Percentiles rank a stretch among this genome's conserved stretches.
Evolutionary conservation across 305 asterid genomes (phyloP).

Genomic region (Rubia tinctorum): DNA sequence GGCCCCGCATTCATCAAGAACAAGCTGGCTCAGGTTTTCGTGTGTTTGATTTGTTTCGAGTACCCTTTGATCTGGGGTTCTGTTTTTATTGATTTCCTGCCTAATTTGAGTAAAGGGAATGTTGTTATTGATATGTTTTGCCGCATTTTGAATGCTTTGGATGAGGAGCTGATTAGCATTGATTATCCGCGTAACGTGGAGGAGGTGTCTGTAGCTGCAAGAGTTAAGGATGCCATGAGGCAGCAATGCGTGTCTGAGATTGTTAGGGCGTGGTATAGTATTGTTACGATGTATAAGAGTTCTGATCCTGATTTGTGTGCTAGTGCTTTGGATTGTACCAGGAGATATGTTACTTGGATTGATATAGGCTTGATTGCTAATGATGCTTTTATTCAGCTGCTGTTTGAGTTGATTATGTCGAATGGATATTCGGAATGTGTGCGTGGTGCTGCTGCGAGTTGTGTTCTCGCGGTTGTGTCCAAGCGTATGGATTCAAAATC

Average conservation of each 20-base stretch:
- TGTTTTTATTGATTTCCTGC: conserved; percentile 72
- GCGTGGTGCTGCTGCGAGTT: conserved; percentile 73
- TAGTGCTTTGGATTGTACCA: conserved; percentile 60
- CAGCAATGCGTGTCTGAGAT: conserved; percentile 82
- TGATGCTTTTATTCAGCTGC: conserved; percentile 54
- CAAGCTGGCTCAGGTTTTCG: conserved; percentile 92
- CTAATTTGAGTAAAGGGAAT: conserved; percentile 61
- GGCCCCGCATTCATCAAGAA: conserved; percentile 80
- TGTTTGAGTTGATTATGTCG: conserved; percentile 72
- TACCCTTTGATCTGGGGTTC: conserved; percentile 85
- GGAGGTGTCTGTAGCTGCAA: conserved; percentile 59
- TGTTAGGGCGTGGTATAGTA: conserved; percentile 73
- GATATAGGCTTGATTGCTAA: conserved; percentile 79
- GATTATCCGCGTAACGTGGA: conserved; percentile 69
- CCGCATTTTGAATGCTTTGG: conserved; percentile 69
- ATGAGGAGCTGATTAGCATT: conserved; percentile 80
- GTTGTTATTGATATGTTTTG: conserved; percentile 82
- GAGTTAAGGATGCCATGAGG: conserved; percentile 92
- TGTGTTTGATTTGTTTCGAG: conserved; percentile 70
- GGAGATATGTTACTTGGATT: conserved; percentile 85
- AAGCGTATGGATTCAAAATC: conserved; percentile 82
- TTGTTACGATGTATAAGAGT: conserved; percentile 54
- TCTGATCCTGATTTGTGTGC: conserved; percentile 65
- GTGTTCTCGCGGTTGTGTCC: conserved; percentile 64
- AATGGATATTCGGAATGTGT: conserved; percentile 63